Evolutionary conservation across 2,329 filamentous ascomycete genomes (phyloP).

Genomic region (Aureobasidium lini): DNA sequence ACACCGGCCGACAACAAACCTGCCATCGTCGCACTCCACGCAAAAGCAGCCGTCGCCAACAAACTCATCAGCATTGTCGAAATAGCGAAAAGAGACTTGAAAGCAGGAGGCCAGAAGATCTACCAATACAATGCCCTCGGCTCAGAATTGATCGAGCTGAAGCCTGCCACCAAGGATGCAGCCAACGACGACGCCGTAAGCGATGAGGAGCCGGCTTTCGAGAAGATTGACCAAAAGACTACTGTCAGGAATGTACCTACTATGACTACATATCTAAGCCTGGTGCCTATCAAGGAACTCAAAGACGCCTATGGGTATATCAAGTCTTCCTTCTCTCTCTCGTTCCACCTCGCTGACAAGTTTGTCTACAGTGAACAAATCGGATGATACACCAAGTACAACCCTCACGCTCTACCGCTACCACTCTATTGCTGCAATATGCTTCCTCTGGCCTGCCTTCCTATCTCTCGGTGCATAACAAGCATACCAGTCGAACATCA

Average conservation of each 20-base stretch:
- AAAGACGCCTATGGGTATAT: slow-evolving; percentile 38
- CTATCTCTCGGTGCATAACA: too few relatives aligned
- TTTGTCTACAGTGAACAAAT: neutral
- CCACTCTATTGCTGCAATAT: neutral
- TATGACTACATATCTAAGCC: slow-evolving; percentile 55
- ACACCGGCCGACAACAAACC: slow-evolving; percentile 23
- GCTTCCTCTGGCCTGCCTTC: neutral
- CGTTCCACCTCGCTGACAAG: neutral
- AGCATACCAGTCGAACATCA: too few relatives aligned
- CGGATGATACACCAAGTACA: neutral
- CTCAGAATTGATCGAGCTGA: slow-evolving; percentile 20
- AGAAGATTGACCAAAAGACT: slow-evolving; percentile 46
- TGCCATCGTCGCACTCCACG: slow-evolving; percentile 32
- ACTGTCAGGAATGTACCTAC: slow-evolving; percentile 44
- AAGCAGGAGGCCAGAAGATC: slow-evolving; percentile 36
- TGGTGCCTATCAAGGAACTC: slow-evolving; percentile 48
- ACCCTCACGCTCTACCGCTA: neutral
- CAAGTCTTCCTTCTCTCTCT: neutral
- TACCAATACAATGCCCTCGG: slow-evolving; percentile 31
- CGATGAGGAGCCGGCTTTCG: slow-evolving; percentile 40
- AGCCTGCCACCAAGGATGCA: neutral
- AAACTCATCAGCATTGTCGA: slow-evolving; percentile 65
- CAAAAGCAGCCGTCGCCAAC: slow-evolving; percentile 37
- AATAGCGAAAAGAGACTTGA: slow-evolving; percentile 40
- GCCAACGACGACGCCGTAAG: slow-evolving; percentile 21